Base-by-base conservation (phyloP, 202 grass and related monocot genomes). In the Bolboschoenoplectus hybrid region DNA sequence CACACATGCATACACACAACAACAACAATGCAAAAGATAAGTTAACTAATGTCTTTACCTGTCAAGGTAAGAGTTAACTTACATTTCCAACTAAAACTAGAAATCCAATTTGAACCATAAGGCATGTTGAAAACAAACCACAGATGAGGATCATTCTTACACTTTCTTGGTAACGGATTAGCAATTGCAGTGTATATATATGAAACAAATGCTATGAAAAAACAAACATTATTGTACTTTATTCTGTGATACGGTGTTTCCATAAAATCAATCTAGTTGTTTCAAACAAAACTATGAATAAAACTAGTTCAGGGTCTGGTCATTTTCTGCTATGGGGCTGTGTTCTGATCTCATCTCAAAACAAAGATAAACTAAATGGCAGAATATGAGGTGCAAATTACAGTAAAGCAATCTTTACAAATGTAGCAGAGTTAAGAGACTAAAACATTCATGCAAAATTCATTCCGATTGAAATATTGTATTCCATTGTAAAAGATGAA, bases 291-390 rank as follows among this genome's bases (percentile, higher is more conserved):
- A n/a, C 14, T 14, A 67, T 5, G 9, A 14, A 67, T 7, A 38
- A 40, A 39, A 40, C 64, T 71, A 19, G 65, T 68, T 68, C 65
- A 71, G 67, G 4, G 2, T 72, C 14, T 72, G 68, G n/a, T 74
- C 47, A 20, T 35, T 75, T 75, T 47, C 68, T 75, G 10, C 19
- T 52, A 34, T 46, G 1, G 9, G 6, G n/a, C 38, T 76, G 32
- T 7, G n/a, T 76, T 76, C 20, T 36, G 13, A 17, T 17, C 11
- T 3, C 6, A 5, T 5, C 9, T 75, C 13, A 3, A 16, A 35
- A 76, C 26, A 76, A 38, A 35, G 11, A 36, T 76, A 32, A 75
- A 75, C n/a, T 52, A 51, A 26, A 71, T 43, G 39, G 19, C 20
- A 52, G 17, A 75, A 52, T 75, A 75, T 53, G 10, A 36, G 20